Conservation (phyloP, 2,329 filamentous ascomycete genomes). For the Penicillium sp. region DNA sequence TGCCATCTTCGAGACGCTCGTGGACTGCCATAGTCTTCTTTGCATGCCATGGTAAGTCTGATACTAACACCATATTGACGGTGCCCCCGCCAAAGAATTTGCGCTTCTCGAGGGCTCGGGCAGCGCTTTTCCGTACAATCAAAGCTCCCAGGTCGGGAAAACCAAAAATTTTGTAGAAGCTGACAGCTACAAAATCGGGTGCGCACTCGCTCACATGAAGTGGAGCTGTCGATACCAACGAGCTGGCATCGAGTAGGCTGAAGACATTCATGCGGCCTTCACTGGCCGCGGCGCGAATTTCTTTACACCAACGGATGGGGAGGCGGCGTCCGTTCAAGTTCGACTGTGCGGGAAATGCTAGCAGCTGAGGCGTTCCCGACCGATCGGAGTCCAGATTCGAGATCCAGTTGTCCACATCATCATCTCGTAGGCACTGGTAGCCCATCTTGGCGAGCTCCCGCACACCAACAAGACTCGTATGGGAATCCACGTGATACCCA, state of each 20-base stretch:
- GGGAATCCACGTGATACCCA: neutral
- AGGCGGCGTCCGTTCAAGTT: neutral
- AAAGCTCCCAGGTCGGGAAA: neutral
- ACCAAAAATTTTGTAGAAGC: neutral
- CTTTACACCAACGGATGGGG: neutral
- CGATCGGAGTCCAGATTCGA: neutral
- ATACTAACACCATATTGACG: neutral
- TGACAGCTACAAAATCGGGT: neutral
- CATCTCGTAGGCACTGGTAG: neutral
- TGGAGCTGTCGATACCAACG: neutral
- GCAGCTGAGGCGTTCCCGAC: neutral
- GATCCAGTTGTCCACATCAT: neutral
- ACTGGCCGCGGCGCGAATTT: neutral
- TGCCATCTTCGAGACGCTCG: neutral
- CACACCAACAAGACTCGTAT: neutral
- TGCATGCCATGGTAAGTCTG: neutral
- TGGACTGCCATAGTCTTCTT: neutral
- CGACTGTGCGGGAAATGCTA: neutral
- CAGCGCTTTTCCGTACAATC: neutral
- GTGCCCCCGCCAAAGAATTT: neutral
- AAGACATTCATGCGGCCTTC: neutral
- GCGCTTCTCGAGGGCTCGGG: neutral
- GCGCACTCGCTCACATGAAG: neutral
- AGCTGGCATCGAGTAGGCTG: neutral
- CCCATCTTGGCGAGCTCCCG: neutral